phyloP scores from a whole-genome alignment of 805 yeast genomes.

The Cyberlindnera mycetangii region DNA sequence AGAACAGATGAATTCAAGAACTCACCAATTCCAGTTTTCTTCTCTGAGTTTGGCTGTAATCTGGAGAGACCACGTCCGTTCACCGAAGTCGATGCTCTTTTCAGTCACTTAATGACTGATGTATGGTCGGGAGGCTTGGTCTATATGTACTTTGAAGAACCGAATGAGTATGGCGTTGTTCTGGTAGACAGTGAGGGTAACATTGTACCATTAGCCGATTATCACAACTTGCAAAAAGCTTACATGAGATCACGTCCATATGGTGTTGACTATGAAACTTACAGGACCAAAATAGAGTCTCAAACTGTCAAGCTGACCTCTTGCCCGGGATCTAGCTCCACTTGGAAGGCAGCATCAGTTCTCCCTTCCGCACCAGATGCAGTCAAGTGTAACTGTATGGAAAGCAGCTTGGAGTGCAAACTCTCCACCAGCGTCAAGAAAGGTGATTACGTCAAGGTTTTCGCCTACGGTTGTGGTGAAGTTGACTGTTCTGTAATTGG shows the following conservation, averaged over 20 bases:
- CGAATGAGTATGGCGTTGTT: conserved; percentile 72
- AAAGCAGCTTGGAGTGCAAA: conserved; percentile 52
- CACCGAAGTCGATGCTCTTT: conserved; percentile 65
- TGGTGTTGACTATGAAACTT: conserved; percentile 32
- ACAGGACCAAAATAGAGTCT: conserved; percentile 23
- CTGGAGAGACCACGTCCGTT: conserved; percentile 63
- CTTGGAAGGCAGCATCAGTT: conserved; percentile 59
- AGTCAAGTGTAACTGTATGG: conserved; percentile 59
- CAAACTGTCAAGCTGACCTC: conserved; percentile 19
- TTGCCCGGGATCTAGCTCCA: conserved; percentile 48
- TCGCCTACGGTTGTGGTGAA: conserved; percentile 53
- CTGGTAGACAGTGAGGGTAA: conserved; percentile 36
- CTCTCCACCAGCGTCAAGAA: conserved; percentile 44
- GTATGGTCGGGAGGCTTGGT: conserved; percentile 88
- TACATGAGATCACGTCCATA: conserved; percentile 47
- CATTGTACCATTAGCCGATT: conserved; percentile 59
- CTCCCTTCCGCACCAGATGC: conserved; percentile 71
- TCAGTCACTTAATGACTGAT: conserved; percentile 63
- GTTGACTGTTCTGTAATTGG: conserved; percentile 58
- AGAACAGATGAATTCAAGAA: conserved; percentile 61
- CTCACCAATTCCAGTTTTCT: conserved; percentile 70
- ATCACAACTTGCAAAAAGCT: conserved; percentile 51
- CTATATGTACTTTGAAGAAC: conserved; percentile 80
- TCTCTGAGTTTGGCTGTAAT: conserved; percentile 83
- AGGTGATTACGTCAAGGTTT: conserved; percentile 53